Evolutionary conservation across 2,329 filamentous ascomycete genomes (phyloP).

Genomic region (Gliomastix tumulicola): DNA sequence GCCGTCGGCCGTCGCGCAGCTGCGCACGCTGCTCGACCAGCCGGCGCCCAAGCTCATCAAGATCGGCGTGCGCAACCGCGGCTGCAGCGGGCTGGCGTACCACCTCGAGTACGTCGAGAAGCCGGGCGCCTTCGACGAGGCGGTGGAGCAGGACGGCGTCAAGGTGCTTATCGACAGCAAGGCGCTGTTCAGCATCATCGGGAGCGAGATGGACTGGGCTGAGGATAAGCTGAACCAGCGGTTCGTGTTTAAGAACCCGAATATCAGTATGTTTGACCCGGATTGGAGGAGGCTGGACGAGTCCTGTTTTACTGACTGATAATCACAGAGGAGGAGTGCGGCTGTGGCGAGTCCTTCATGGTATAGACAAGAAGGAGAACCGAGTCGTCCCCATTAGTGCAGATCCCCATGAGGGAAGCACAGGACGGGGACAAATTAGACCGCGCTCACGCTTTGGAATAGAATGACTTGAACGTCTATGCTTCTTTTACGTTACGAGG

Average conservation of each 20-base stretch:
- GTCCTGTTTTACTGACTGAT: not conserved
- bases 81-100: constrained; percentile 90
- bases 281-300: no score
- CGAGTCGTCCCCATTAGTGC: no score
- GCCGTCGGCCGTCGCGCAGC: constrained; percentile 69
- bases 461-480: no score
- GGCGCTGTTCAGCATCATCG: constrained; percentile 95
- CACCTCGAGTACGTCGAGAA: constrained; percentile 94
- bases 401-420: no score
- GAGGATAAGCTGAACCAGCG: constrained; percentile 89
- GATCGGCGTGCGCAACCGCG: constrained; percentile 87
- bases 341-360: constrained; percentile 95
- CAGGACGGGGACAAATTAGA: no score
- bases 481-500: no score
- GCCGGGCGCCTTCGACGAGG: constrained; percentile 80
- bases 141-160: constrained; percentile 92
- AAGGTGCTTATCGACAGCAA: constrained; percentile 96
- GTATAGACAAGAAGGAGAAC: no score
- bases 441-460: no score
- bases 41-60: constrained; percentile 90
- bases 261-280: constrained; percentile 72
- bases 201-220: constrained; percentile 98
- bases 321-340: constrained; percentile 84
- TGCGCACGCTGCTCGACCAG: constrained; percentile 70
- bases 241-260: constrained; percentile 94